phyloP scores from a whole-genome alignment of 1,139 yeast genomes.

The Hanseniaspora sp. region DNA sequence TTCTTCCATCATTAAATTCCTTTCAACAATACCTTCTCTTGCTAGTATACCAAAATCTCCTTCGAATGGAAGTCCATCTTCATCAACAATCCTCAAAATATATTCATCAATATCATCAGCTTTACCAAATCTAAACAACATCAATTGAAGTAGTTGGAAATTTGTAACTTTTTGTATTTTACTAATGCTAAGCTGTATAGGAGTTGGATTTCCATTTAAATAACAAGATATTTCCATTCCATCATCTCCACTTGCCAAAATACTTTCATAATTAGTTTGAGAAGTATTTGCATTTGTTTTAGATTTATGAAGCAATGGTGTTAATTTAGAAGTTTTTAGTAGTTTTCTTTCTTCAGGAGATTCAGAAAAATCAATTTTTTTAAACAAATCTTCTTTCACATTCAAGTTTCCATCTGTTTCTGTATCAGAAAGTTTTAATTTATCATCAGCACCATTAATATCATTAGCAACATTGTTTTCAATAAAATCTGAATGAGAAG shows the following conservation, averaged over 20 bases:
- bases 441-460: neutral
- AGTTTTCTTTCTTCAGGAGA: no score
- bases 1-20: slow-evolving; percentile 50
- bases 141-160: neutral
- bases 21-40: slow-evolving; percentile 40
- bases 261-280: neutral
- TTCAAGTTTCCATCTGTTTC: neutral
- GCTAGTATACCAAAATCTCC: slow-evolving; percentile 60
- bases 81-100: slow-evolving; percentile 62
- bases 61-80: slow-evolving; percentile 70
- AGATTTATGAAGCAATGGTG: neutral
- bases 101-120: slow-evolving; percentile 36
- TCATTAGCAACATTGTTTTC: neutral
- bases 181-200: neutral
- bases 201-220: slow-evolving; percentile 1
- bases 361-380: neutral
- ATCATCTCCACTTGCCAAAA: neutral
- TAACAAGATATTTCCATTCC: slow-evolving; percentile 3
- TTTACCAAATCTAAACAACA: neutral
- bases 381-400: neutral
- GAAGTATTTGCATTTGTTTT: neutral
- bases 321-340: neutral
- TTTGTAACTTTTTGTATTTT: neutral
- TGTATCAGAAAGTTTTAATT: neutral
- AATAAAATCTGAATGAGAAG: neutral